Evolutionary conservation across 495 filamentous ascomycete genomes (phyloP).

Genomic region (Jackrogersella multiformis): DNA sequence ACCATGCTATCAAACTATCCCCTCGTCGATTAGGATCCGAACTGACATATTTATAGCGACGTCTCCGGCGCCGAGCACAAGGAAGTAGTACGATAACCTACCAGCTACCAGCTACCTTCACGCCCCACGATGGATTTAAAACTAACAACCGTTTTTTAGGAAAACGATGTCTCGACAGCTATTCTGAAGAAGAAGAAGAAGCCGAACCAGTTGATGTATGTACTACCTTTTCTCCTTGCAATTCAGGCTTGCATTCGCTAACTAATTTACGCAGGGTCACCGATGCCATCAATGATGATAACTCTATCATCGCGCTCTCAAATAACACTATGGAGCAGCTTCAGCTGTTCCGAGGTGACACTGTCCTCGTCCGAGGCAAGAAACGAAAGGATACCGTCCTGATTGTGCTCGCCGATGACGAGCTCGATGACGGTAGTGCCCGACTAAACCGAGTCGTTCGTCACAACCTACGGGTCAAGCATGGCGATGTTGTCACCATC

Average conservation of each 20-base stretch:
- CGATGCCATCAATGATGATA: constrained; percentile 98
- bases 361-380: constrained; percentile 97
- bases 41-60: constrained; percentile 69
- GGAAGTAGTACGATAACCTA: constrained; percentile 65
- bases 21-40: neutral
- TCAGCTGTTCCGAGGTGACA: constrained; percentile 97
- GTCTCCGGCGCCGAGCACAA: constrained; percentile 87
- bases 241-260: constrained; percentile 42
- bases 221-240: constrained; percentile 18
- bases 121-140: constrained; percentile 38
- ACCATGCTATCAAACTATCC: constrained; percentile 7
- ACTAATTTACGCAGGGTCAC: constrained; percentile 75
- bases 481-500: constrained; percentile 95
- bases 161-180: constrained; percentile 92
- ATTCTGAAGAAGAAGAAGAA: constrained; percentile 99
- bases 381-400: constrained; percentile 99
- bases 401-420: constrained; percentile 96
- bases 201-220: constrained; percentile 96
- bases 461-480: constrained; percentile 98
- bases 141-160: constrained; percentile 60
- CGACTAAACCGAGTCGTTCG: constrained; percentile 97
- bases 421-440: constrained; percentile 94
- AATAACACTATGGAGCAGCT: constrained; percentile 99
- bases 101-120: constrained; percentile 39
- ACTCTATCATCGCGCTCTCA: constrained; percentile 97